These are phyloP conservation scores for Jaltomata sinuosa DNA, from an alignment of 257 asterid species.

Conservation along the genomic window DNA sequence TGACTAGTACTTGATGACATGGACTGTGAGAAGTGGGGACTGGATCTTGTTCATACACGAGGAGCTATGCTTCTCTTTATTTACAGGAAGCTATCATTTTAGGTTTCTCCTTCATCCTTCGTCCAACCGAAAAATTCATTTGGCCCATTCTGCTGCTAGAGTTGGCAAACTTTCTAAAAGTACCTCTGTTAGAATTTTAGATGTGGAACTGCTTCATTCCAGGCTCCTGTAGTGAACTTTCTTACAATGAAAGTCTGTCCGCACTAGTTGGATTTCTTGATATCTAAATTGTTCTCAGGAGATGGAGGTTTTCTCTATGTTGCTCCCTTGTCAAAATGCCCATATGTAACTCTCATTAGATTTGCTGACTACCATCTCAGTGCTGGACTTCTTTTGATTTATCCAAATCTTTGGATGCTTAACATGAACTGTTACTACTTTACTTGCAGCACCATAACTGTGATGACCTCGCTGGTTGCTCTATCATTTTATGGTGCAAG, in stretches of 20 bases:
- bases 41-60: background rate
- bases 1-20: background rate
- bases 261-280: background rate
- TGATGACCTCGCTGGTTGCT: constrained; percentile 94
- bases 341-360: background rate
- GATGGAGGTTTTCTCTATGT: background rate
- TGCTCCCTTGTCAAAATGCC: background rate
- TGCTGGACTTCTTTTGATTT: background rate
- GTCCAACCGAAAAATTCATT: background rate
- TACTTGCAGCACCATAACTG: constrained; percentile 73
- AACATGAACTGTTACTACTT: too few species aligned
- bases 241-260: background rate
- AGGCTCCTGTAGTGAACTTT: background rate
- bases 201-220: background rate
- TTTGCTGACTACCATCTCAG: background rate
- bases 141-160: background rate
- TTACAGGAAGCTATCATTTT: background rate
- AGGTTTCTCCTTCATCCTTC: background rate
- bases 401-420: background rate
- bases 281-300: background rate
- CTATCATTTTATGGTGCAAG: constrained; percentile 96
- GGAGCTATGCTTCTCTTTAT: background rate
- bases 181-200: background rate
- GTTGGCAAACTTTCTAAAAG: background rate
- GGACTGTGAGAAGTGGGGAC: background rate